Base-by-base conservation (phyloP, 148 eudicot genomes). In the Rhododendron henanense region DNA sequence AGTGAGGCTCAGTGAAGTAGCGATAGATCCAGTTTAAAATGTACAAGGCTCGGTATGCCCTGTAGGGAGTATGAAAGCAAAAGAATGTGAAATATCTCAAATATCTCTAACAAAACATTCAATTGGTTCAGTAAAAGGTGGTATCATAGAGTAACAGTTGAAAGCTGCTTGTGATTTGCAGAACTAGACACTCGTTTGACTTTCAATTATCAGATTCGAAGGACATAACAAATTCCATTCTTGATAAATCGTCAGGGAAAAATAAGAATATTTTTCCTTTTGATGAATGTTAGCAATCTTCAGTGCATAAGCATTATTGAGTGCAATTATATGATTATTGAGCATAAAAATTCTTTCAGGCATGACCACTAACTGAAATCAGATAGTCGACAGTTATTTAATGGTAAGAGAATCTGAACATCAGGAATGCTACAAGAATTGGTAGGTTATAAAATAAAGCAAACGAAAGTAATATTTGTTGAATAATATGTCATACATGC, bases 1-100 rank as follows among this genome's bases (percentile, higher is more conserved):
- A 96, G 90, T 94, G 99, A 69, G 98, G 98, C 90, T 96, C 99
- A 6, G 98, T 95, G 92, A 94, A 92, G 96, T 93, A 93, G 83
- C 99, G 99, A 59, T 95, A 96, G 79, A 96, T 89, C 99, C 99
- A 96, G 88, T 96, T 96, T 71, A 96, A 87, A 87, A 96, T 95
- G 92, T 96, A 95, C 16, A 96, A 86, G 73, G 90, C 91, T 50
- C 98, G 97, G 88, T 96, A 96, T 79, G 96, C 99, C 88, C 99
- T 96, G 94, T 91, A 94, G 3, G 47, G 14, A 81, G 78, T 69
- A 69, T 28, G 84, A 37, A 79, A 59, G 83, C 9, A 79, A 57
- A 78, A 53, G 10, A 65, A 25, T 48, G 23, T 79, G 16, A 44
- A 35, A 63, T 5, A 47, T 39, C 16, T 78, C 35, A 47, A 5